A percentile compares a stretch with the other conserved stretches of the same genome.
phyloP scores from a whole-genome alignment of 768 basidiomycete genomes.

The Sarcodon aspratus region DNA sequence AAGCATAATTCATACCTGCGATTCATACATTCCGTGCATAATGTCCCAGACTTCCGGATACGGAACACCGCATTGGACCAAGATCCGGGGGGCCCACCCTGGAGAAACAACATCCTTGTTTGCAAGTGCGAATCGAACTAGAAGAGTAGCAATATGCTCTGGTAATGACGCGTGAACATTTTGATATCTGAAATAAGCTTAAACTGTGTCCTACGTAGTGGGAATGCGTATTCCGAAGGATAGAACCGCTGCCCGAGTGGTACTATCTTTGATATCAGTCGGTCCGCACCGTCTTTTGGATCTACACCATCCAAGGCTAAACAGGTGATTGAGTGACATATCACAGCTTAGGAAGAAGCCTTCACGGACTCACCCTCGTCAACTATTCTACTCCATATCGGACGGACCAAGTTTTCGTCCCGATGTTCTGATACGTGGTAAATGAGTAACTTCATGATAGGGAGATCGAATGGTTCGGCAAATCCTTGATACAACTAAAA shows the following conservation, averaged over 20 bases:
- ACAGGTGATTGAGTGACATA: background rate
- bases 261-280: slow-evolving; percentile 51
- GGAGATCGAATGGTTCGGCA: slow-evolving; percentile 78
- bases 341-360: background rate
- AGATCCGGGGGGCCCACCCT: slow-evolving; percentile 76
- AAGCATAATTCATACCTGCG: slow-evolving; percentile 45
- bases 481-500: slow-evolving; percentile 77
- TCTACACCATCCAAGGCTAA: slow-evolving; percentile 48
- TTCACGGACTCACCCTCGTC: slow-evolving; percentile 47
- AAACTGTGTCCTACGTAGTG: slow-evolving; percentile 50
- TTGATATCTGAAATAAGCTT: background rate
- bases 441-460: slow-evolving; percentile 78
- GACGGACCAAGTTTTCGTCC: slow-evolving; percentile 68
- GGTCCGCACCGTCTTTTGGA: slow-evolving; percentile 42
- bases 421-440: slow-evolving; percentile 90
- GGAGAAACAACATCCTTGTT: slow-evolving; percentile 45
- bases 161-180: slow-evolving; percentile 1
- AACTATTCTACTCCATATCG: slow-evolving; percentile 86
- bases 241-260: slow-evolving; percentile 79
- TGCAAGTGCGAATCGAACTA: slow-evolving; percentile 63
- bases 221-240: slow-evolving; percentile 86
- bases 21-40: slow-evolving; percentile 60
- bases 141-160: slow-evolving; percentile 69
- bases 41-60: slow-evolving; percentile 78
- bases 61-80: slow-evolving; percentile 76